phyloP scores from a whole-genome alignment of 2,329 filamentous ascomycete species.

The Rutstroemia sp. region DNA sequence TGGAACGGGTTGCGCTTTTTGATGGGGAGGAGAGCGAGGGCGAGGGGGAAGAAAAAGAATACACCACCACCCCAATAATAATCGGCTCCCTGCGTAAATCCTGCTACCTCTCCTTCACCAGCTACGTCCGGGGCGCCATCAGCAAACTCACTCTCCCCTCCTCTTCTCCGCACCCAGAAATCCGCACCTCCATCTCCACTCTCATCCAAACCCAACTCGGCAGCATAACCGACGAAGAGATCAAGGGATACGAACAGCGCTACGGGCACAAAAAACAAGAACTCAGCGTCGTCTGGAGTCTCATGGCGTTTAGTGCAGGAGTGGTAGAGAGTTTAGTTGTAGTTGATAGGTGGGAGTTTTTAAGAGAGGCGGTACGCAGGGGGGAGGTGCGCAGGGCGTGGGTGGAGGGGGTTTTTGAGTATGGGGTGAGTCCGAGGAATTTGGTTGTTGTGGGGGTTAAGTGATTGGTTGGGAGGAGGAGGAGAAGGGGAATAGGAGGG shows the following conservation, averaged over 20 bases:
- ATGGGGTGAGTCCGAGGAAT: conserved; percentile 77
- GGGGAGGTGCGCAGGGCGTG: conserved; percentile 67
- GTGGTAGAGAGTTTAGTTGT: conserved; percentile 88
- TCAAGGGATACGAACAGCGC: conserved; percentile 58
- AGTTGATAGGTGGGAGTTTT: conserved; percentile 79
- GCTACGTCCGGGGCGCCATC: conserved; percentile 76
- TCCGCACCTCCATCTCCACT: conserved; percentile 39
- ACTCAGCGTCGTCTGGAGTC: conserved; percentile 78
- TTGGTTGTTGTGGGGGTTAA: conserved; percentile 90
- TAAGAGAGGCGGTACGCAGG: conserved; percentile 69
- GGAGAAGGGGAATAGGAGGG: too few species aligned
- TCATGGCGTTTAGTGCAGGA: conserved; percentile 93
- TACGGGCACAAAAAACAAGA: conserved; percentile 68
- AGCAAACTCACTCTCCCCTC: conserved; percentile 52
- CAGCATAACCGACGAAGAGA: conserved; percentile 65
- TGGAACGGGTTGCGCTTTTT: conserved; percentile 31
- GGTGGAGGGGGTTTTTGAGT: conserved; percentile 93
- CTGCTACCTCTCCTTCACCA: conserved; percentile 66
- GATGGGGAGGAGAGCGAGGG: too few species aligned
- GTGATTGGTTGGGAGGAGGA: conserved; percentile 11
- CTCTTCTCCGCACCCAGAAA: background rate
- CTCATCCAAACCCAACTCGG: conserved; percentile 60
- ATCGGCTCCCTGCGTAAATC: conserved; percentile 78
- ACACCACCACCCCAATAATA: conserved; percentile 70
- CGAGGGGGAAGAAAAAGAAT: background rate